Evolutionary conservation across 1,284 basidiomycete genomes (phyloP), one percentile per base, ranked within the genome.

Genomic region (Entoloma clypeatum): DNA sequence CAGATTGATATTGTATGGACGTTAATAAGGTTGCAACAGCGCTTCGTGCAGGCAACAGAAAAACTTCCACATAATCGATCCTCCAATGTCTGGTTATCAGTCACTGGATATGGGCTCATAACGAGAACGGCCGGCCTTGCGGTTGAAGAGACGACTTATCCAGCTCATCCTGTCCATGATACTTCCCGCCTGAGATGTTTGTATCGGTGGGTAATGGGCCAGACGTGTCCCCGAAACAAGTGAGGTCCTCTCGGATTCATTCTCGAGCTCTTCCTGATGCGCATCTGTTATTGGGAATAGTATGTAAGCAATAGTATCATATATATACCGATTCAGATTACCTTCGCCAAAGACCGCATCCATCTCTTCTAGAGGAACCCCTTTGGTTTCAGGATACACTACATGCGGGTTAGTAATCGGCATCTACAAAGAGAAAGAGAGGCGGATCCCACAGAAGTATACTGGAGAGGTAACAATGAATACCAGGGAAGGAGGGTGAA

Each of bases 301-400:
- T 39, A 47, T 57, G 19, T 54, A 45, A 16, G 45, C 43, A 17
- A 48, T 19, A 29, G 22, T 8, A 41, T 28, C 11, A 14, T 9
- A 9, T 16, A 25, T 33, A 18, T 29, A 31, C 24, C 11, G 16
- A 34, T 25, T 8, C 8, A 29, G 36, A 52, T 43, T 48, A 81
- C 84, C 85, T 79, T 89, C 85, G 24, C 86, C 86, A 53, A 88
- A 89, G 5, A 89, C 81, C 32, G 75, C 76, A 52, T 87, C 86
- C 86, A 89, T 89, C 59, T 88, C 86, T 64, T 89, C 86, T 30
- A 88, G 60, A 5, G 85, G 82, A 13, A 89, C 77, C 1, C 85
- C 84, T 64, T 75, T 88, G 7, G 86, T 89, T 61, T 89, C 86
- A 2, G 86, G 86, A 55, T 92, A 93, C 50, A 89, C 82, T 88